These are phyloP conservation scores for Tardiomyces depauwii DNA, from an alignment of 1,139 yeast species.

Conservation along the genomic window DNA sequence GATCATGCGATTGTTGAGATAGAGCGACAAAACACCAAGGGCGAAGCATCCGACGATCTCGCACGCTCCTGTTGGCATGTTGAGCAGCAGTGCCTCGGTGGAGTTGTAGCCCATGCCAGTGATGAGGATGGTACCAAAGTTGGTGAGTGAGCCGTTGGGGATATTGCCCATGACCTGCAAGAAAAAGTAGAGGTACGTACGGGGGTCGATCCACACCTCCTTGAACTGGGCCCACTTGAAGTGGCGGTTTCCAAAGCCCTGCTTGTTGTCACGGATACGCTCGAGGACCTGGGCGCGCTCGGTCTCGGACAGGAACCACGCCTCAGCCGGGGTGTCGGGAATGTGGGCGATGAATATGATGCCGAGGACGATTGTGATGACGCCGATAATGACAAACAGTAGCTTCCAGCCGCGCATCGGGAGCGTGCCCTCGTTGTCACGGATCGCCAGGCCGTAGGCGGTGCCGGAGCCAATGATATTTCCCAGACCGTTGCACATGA, in stretches of 20 bases:
- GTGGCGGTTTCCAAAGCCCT: constrained; percentile 44
- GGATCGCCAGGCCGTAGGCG: constrained; percentile 12
- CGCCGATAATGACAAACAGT: constrained; percentile 36
- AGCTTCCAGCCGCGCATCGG: constrained; percentile 29
- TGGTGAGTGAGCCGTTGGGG: constrained; percentile 38
- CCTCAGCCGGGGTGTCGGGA: constrained; percentile 45
- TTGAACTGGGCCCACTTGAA: constrained; percentile 43
- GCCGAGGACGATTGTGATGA: constrained; percentile 39
- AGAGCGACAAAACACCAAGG: background rate
- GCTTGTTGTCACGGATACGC: constrained; percentile 36
- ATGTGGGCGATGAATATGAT: constrained; percentile 32
- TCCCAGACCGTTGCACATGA: constrained; percentile 14
- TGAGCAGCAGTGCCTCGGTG: constrained; percentile 30
- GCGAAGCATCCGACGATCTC: constrained; percentile 1
- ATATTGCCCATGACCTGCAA: constrained; percentile 18
- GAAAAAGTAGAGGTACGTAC: constrained; percentile 36
- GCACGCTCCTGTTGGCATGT: constrained; percentile 28
- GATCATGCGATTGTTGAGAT: background rate
- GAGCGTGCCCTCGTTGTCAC: constrained; percentile 18
- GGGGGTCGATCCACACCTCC: constrained; percentile 30
- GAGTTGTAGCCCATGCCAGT: constrained; percentile 28
- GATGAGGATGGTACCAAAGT: constrained; percentile 33
- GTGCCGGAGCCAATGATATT: constrained; percentile 12
- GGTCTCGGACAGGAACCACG: constrained; percentile 39
- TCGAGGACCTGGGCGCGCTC: constrained; percentile 44